These are phyloP conservation scores for Protea cynaroides DNA, from an alignment of 164 flowering plant genomes.

Conservation along the genomic window DNA sequence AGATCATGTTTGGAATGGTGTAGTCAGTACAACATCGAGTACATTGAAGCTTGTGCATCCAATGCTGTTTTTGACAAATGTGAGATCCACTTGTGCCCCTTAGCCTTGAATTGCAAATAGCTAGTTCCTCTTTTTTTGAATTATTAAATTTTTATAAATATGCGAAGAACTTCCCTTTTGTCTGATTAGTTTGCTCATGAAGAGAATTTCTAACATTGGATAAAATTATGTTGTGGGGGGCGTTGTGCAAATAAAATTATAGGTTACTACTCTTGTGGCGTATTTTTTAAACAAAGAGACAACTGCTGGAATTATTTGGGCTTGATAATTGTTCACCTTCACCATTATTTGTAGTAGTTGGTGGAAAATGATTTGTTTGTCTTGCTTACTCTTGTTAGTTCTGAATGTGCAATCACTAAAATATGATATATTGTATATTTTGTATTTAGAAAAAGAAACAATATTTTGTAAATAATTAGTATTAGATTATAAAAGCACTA, in stretches of 20 bases:
- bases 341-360: too few relatives aligned
- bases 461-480: too few relatives aligned
- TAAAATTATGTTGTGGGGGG: too few relatives aligned
- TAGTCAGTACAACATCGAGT: constrained; percentile 64
- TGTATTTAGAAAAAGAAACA: too few relatives aligned
- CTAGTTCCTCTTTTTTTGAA: background rate
- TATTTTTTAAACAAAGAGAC: too few relatives aligned
- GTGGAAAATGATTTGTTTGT: too few relatives aligned
- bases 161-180: background rate
- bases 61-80: constrained; percentile 88
- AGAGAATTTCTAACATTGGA: background rate
- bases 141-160: background rate
- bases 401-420: too few relatives aligned
- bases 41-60: constrained; percentile 89
- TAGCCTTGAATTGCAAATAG: background rate
- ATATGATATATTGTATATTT: too few relatives aligned
- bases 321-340: too few relatives aligned
- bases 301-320: too few relatives aligned
- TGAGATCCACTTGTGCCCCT: constrained; percentile 25
- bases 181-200: background rate
- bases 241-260: background rate
- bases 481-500: too few relatives aligned
- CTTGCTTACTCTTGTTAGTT: too few relatives aligned
- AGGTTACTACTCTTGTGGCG: background rate
- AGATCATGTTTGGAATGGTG: constrained; percentile 85